Percentiles rank a stretch among this genome's conserved stretches.
phyloP scores from a whole-genome alignment of 2,329 filamentous ascomycete species.

The Annulohypoxylon truncatum region DNA sequence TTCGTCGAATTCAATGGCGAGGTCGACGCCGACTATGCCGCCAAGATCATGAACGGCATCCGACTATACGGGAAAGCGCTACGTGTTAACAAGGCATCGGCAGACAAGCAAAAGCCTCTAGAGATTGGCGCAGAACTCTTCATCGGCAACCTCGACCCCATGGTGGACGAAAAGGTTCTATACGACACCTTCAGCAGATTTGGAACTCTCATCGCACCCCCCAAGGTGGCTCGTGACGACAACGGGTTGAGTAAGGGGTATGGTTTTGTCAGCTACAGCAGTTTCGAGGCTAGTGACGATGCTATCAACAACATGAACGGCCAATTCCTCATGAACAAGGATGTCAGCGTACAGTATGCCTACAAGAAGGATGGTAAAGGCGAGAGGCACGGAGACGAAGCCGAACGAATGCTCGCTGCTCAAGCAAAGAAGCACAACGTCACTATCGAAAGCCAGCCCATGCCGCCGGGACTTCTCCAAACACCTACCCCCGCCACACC shows the following conservation, averaged over 20 bases:
- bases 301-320: constrained; percentile 94
- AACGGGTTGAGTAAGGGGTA: constrained; percentile 92
- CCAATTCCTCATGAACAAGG: constrained; percentile 96
- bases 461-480: constrained; percentile 78
- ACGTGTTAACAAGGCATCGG: constrained; percentile 91
- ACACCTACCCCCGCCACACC: constrained; percentile 47
- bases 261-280: constrained; percentile 92
- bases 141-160: constrained; percentile 91
- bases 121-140: constrained; percentile 98
- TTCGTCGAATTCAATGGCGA: constrained; percentile 99
- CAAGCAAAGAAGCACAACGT: constrained; percentile 97
- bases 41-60: constrained; percentile 96
- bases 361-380: constrained; percentile 99
- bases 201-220: constrained; percentile 82
- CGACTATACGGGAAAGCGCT: constrained; percentile 94
- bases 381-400: constrained; percentile 93
- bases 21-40: constrained; percentile 95
- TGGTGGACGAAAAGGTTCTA: constrained; percentile 95
- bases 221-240: constrained; percentile 94
- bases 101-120: constrained; percentile 92
- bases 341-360: constrained; percentile 95
- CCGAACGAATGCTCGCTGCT: constrained; percentile 89
- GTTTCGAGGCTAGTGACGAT: constrained; percentile 93
- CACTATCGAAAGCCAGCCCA: constrained; percentile 79
- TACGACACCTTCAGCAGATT: constrained; percentile 96